These are phyloP conservation scores for Sarcodon sp. DNA, from an alignment of 768 basidiomycete species.

Conservation along the genomic window DNA sequence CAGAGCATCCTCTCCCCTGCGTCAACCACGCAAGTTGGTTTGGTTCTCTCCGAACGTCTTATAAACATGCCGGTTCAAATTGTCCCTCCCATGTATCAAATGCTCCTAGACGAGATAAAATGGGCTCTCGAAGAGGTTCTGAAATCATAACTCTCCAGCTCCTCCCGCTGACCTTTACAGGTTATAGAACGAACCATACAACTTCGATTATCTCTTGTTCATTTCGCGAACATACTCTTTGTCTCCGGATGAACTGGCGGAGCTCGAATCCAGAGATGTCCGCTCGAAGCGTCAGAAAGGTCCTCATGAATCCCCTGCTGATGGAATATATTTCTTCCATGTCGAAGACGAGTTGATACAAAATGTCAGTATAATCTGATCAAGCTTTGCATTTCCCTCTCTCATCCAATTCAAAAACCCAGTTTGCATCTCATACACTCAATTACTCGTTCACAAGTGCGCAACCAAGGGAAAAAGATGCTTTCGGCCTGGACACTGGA, in stretches of 20 bases:
- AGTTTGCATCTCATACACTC: constrained; percentile 39
- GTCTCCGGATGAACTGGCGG: constrained; percentile 56
- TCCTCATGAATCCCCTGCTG: constrained; percentile 17
- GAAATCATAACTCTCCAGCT: constrained; percentile 11
- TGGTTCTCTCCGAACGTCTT: constrained; percentile 79
- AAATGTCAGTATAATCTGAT: constrained; percentile 29
- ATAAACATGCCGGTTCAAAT: constrained; percentile 95
- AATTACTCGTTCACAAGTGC: constrained; percentile 43
- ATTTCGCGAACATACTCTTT: constrained; percentile 73
- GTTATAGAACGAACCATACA: constrained; percentile 42
- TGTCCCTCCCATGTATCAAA: constrained; percentile 83
- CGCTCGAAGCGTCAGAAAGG: constrained; percentile 25
- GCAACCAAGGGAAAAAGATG: constrained; percentile 43
- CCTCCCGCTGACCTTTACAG: background rate
- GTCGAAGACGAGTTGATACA: constrained; percentile 73
- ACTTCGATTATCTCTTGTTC: constrained; percentile 63
- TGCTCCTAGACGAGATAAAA: constrained; percentile 77
- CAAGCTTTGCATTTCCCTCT: background rate
- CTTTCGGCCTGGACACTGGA: constrained; percentile 60
- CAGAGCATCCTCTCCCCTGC: constrained; percentile 31
- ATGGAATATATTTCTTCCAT: constrained; percentile 66
- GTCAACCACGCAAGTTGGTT: constrained; percentile 50
- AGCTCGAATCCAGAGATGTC: constrained; percentile 22
- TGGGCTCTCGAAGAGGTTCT: constrained; percentile 52
- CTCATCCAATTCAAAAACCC: background rate